Base-by-base conservation (phyloP, 192 early-diverging fungal genomes). In the Backusella parvicylindrica region DNA sequence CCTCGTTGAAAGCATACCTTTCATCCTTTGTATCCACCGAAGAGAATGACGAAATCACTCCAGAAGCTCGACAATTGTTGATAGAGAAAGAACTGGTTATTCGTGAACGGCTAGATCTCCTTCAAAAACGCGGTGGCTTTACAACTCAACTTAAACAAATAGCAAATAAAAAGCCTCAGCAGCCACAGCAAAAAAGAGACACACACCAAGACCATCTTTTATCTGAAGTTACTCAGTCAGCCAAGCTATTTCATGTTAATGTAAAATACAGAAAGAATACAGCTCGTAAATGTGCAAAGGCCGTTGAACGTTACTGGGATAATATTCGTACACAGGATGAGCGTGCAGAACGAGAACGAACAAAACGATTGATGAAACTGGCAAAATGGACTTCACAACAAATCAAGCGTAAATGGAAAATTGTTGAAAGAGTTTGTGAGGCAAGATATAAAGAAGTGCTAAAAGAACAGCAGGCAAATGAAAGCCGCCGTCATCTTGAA, bases 381-480 rank as follows among this genome's bases (percentile, higher is more conserved):
- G 92, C 92, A 1, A 95, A 94, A 63, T 85, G 86, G 79, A 88
- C 90, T 0, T 84, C 83, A 7, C 84, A 85, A 49, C 87, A 91
- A 68, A 86, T 95, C 8, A 87, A 88, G 72, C 85, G 87, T 43
- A 89, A 88, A 71, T 95, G 94, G 94, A 81, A 84, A n/a, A 82
- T 85, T n/a, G 86, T 92, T 2, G 84, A 90, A 69, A 74, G 77
- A 53, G 84, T 92, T n/a, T 83, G 88, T 50, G 77, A 78, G 56
- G 89, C 89, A 38, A 81, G 90, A 50, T 83, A 90, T 23, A 82
- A 85, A 71, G 86, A 88, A 6, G 75, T 92, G 11, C 49, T 89
- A 33, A 84, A 88, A 37, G 89, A 92, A 80, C 75, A 87, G 71
- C 86, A 89, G 56, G 84, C 83, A 9, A 73, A 87, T 43, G 82